phyloP scores from a whole-genome alignment of 192 early-diverging fungal genomes.

The Jimgerdemannia lactiflua region DNA sequence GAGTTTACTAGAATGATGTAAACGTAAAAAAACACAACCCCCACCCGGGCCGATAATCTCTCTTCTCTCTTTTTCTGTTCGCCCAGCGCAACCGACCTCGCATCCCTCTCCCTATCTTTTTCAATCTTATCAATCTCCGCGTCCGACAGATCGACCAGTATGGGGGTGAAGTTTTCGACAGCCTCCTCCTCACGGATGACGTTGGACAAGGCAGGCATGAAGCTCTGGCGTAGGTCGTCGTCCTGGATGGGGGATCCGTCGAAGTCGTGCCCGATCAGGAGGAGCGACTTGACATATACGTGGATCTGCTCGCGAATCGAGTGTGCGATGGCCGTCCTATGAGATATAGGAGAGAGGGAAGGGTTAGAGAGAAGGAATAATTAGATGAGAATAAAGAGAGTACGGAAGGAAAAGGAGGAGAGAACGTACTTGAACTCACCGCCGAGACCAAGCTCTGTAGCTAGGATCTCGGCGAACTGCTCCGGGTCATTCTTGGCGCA shows the following conservation, averaged over 20 bases:
- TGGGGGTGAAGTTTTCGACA: constrained; percentile 58
- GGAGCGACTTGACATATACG: constrained; percentile 77
- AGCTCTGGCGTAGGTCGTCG: constrained; percentile 65
- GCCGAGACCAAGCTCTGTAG: constrained; percentile 71
- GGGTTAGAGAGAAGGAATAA: constrained; percentile 1
- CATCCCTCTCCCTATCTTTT: constrained; percentile 79
- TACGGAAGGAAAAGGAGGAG: neutral
- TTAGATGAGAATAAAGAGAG: neutral
- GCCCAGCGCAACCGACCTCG: constrained; percentile 30
- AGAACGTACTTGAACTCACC: constrained; percentile 78
- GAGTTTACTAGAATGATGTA: neutral
- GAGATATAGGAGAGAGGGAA: neutral
- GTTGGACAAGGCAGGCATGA: constrained; percentile 60
- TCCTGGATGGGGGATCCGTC: constrained; percentile 74
- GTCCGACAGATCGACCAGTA: constrained; percentile 61
- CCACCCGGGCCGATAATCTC: no score
- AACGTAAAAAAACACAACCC: neutral
- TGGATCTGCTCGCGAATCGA: constrained; percentile 93
- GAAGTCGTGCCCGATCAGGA: constrained; percentile 80
- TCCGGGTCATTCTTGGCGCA: constrained; percentile 81
- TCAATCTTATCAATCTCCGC: constrained; percentile 80
- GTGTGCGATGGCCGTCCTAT: constrained; percentile 86
- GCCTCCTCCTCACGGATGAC: constrained; percentile 46
- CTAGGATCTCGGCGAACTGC: constrained; percentile 78
- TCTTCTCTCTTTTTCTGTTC: no score